Evolutionary conservation across 78 protist genomes (phyloP).

Genomic region (Thecamonas trahens): DNA sequence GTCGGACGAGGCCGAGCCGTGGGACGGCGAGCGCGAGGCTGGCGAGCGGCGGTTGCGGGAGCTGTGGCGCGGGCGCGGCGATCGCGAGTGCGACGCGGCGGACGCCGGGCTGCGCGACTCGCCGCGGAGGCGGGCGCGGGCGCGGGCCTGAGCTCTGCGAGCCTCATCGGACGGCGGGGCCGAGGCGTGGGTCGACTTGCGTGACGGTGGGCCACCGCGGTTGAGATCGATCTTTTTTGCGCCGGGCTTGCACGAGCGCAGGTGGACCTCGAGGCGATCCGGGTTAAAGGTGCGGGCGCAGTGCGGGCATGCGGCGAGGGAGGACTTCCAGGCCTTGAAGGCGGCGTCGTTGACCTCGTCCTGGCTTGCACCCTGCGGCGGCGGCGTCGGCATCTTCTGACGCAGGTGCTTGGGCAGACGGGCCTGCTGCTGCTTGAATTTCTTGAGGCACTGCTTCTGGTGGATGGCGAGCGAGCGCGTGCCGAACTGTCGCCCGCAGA

Average conservation of each 20-base stretch:
- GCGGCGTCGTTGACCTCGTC: not conserved
- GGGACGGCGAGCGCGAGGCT: not conserved
- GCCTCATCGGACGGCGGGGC: not conserved
- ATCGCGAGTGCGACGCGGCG: not conserved
- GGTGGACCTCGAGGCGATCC: conserved; percentile 32
- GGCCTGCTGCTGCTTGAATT: not conserved
- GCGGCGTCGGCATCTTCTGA: not conserved
- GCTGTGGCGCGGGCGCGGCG: conserved; percentile 6
- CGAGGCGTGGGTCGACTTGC: not conserved
- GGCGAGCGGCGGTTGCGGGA: not conserved
- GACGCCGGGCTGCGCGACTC: conserved; percentile 6
- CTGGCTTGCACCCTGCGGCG: not conserved
- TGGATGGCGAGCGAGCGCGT: conserved; percentile 11
- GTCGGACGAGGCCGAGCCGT: not conserved
- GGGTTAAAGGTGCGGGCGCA: conserved; percentile 35
- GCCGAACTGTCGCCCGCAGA: conserved; percentile 28
- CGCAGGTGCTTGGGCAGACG: not conserved
- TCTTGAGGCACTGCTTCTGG: conserved; percentile 7
- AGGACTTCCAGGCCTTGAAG: not conserved
- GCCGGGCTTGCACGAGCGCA: conserved; percentile 19
- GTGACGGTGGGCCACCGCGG: not conserved
- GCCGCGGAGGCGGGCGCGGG: not conserved
- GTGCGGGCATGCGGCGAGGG: conserved; percentile 8
- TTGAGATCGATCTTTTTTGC: not conserved
- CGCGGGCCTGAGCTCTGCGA: not conserved